Evolutionary conservation across 352 stramenopile species (phyloP).

Genomic region (Pythium phragmitis): DNA sequence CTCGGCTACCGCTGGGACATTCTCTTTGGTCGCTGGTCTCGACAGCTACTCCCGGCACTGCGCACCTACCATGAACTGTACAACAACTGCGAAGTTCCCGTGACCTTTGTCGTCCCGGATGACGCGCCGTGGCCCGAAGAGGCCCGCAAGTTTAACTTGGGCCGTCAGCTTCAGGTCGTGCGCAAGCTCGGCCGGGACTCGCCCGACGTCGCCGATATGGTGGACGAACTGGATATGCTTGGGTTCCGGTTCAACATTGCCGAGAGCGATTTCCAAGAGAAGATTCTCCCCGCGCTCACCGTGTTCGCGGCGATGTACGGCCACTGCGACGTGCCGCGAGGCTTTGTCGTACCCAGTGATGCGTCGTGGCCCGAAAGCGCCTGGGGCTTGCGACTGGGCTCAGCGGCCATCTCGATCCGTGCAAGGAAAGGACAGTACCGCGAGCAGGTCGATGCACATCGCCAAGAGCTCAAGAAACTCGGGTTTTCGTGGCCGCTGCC

Average conservation of each 20-base stretch:
- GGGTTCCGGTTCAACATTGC: slow-evolving; percentile 69
- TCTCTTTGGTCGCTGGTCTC: slow-evolving; percentile 39
- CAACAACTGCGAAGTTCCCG: slow-evolving; percentile 74
- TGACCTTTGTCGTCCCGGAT: slow-evolving; percentile 64
- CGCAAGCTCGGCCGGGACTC: slow-evolving; percentile 44
- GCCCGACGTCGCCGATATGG: slow-evolving; percentile 45
- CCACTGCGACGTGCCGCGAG: slow-evolving; percentile 86
- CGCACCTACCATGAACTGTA: slow-evolving; percentile 59
- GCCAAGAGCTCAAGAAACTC: slow-evolving; percentile 77
- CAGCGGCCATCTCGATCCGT: slow-evolving; percentile 90
- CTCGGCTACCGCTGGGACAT: slow-evolving; percentile 58
- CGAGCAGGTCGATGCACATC: slow-evolving; percentile 76
- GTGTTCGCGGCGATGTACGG: slow-evolving; percentile 70
- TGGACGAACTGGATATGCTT: slow-evolving; percentile 57
- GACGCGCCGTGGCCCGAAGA: slow-evolving; percentile 69
- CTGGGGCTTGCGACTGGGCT: slow-evolving; percentile 87
- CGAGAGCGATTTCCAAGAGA: slow-evolving; percentile 53
- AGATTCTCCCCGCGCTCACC: slow-evolving; percentile 60
- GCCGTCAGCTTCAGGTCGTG: slow-evolving; percentile 73
- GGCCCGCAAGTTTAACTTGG: slow-evolving; percentile 79
- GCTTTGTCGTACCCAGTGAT: slow-evolving; percentile 84
- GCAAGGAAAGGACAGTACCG: slow-evolving; percentile 79
- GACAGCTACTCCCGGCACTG: slow-evolving; percentile 24
- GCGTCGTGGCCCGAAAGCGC: slow-evolving; percentile 78
- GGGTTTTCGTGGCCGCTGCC: slow-evolving; percentile 92